A percentile compares a stretch with the other conserved stretches of the same genome.
These are phyloP conservation scores for Oxyria digyna DNA, from an alignment of 148 eudicot genomes.

Conservation along the genomic window DNA sequence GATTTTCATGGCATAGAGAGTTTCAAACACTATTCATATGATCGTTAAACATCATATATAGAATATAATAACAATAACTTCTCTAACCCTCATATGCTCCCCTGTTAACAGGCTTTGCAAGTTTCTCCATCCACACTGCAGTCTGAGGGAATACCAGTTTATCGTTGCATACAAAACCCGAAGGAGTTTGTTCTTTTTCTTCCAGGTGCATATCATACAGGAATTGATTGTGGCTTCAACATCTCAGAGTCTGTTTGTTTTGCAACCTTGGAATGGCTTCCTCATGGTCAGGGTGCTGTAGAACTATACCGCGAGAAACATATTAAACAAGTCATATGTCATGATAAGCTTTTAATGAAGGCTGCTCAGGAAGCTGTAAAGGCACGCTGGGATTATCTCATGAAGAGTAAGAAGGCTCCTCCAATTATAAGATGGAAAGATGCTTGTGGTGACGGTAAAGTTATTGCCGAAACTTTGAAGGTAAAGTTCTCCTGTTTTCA, in stretches of 20 bases:
- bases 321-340: slow-evolving; percentile 52
- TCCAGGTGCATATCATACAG: slow-evolving; percentile 63
- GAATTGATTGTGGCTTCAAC: slow-evolving; percentile 64
- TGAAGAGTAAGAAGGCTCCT: slow-evolving; percentile 15
- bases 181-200: slow-evolving; percentile 49
- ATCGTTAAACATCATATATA: neutral
- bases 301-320: slow-evolving; percentile 44
- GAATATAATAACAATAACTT: neutral
- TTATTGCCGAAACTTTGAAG: slow-evolving; percentile 40
- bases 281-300: slow-evolving; percentile 43
- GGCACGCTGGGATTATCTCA: slow-evolving; percentile 33
- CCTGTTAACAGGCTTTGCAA: slow-evolving; percentile 50
- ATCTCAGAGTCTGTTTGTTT: slow-evolving; percentile 39
- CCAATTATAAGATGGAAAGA: slow-evolving; percentile 31
- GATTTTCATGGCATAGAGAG: neutral
- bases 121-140: slow-evolving; percentile 44
- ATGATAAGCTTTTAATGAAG: slow-evolving; percentile 53
- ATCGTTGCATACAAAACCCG: slow-evolving; percentile 59
- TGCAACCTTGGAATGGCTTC: slow-evolving; percentile 83
- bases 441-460: slow-evolving; percentile 45
- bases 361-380: slow-evolving; percentile 56
- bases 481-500: slow-evolving; percentile 22
- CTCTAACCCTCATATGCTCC: neutral
- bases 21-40: neutral
- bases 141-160: slow-evolving; percentile 61